A percentile compares a stretch with the other conserved stretches of the same genome.
Conservation (phyloP, 495 filamentous ascomycete genomes). For the Lineolata rhizophorae region DNA sequence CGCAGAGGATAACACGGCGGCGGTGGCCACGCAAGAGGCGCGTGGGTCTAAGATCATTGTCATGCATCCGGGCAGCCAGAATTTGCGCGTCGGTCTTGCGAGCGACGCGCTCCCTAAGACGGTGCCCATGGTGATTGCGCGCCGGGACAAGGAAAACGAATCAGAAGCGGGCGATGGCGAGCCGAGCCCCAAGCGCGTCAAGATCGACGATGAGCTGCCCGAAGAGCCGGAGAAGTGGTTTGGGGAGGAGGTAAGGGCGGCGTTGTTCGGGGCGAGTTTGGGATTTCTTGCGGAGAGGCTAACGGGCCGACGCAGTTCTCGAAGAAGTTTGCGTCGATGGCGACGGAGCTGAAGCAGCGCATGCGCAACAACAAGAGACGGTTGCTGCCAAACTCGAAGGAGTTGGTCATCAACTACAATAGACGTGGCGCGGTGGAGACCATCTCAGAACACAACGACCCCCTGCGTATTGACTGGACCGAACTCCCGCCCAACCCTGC, state of each 20-base stretch:
- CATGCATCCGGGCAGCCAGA: constrained; percentile 96
- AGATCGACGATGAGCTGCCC: constrained; percentile 35
- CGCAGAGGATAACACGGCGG: constrained; percentile 25
- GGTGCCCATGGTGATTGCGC: constrained; percentile 79
- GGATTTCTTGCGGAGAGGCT: no score
- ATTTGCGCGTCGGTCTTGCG: constrained; percentile 73
- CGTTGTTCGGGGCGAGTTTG: no score
- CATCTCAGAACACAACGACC: constrained; percentile 87
- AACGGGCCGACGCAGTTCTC: no score
- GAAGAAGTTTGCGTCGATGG: constrained; percentile 60
- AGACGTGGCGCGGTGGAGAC: constrained; percentile 54
- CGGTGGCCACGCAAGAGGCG: constrained; percentile 9
- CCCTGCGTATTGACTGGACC: constrained; percentile 84
- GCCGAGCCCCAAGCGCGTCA: constrained; percentile 71
- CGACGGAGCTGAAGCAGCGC: constrained; percentile 60
- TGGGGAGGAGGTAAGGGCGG: constrained; percentile 59
- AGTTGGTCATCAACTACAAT: constrained; percentile 84
- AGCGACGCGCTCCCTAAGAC: constrained; percentile 89
- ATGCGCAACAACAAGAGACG: constrained; percentile 87
- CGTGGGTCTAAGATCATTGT: constrained; percentile 81
- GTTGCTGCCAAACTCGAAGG: constrained; percentile 86
- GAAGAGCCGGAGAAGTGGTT: constrained; percentile 55
- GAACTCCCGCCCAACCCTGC: constrained; percentile 40
- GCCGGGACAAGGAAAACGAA: constrained; percentile 51
- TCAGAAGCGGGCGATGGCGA: constrained; percentile 57